phyloP scores from a whole-genome alignment of 2,329 filamentous ascomycete genomes.

The Hypomyces perniciosus region DNA sequence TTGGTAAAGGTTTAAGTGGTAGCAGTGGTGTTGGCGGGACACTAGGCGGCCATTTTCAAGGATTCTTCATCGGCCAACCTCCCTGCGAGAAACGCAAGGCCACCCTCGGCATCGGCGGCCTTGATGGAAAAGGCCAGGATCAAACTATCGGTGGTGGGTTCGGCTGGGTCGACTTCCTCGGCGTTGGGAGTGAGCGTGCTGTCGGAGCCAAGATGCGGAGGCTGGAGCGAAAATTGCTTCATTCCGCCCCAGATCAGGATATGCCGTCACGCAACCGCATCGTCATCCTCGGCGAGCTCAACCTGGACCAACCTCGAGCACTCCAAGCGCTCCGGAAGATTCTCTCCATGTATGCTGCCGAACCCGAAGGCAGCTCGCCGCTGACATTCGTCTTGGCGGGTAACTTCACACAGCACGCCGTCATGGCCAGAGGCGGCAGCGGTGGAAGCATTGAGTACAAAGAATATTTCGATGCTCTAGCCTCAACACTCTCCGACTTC shows the following conservation, averaged over 20 bases:
- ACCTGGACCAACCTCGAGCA: conserved; percentile 77
- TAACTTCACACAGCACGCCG: conserved; percentile 67
- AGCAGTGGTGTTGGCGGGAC: conserved; percentile 80
- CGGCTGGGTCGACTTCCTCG: conserved; percentile 95
- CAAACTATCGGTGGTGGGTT: conserved; percentile 72
- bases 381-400: conserved; percentile 78
- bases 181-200: conserved; percentile 82
- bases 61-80: conserved; percentile 84
- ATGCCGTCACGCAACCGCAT: conserved; percentile 45
- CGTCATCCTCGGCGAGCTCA: conserved; percentile 78
- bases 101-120: conserved; percentile 66
- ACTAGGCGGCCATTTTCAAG: conserved; percentile 87
- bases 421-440: conserved; percentile 62
- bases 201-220: conserved; percentile 76
- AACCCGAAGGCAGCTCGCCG: conserved; percentile 60
- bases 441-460: conserved; percentile 93
- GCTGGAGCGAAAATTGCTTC: conserved; percentile 64
- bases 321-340: conserved; percentile 76
- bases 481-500: conserved; percentile 76
- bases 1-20: conserved; percentile 64
- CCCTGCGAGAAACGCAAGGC: conserved; percentile 79
- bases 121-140: conserved; percentile 51
- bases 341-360: conserved; percentile 64
- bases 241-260: conserved; percentile 29
- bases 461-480: conserved; percentile 87